phyloP scores from a whole-genome alignment of 2,329 filamentous ascomycete species.

The Rutstroemia sp. region DNA sequence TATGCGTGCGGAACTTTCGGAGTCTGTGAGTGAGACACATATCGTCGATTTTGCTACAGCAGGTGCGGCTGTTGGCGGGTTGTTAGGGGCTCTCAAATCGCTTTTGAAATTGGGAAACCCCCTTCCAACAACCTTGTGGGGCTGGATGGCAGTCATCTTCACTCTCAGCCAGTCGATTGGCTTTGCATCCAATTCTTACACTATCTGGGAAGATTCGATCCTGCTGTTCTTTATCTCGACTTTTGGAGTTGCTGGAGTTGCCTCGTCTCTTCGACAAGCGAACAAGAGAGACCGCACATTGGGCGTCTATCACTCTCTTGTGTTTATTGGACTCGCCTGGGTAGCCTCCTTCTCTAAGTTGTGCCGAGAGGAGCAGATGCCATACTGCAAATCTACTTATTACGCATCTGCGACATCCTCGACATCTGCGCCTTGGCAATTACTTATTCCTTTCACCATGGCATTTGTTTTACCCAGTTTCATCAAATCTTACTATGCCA shows the following conservation, averaged over 20 bases:
- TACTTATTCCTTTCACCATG: conserved; percentile 70
- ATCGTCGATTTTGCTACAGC: conserved; percentile 19
- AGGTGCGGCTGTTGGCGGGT: conserved; percentile 20
- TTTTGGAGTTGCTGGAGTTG: conserved; percentile 69
- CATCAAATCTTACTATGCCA: conserved; percentile 70
- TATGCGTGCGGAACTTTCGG: conserved; percentile 2
- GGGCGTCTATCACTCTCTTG: conserved; percentile 75
- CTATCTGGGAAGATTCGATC: conserved; percentile 97
- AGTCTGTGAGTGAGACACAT: conserved; percentile 10
- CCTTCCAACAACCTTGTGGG: conserved; percentile 73
- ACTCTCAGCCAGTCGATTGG: conserved; percentile 84
- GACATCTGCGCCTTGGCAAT: conserved; percentile 86
- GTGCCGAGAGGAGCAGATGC: conserved; percentile 97
- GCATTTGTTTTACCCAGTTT: conserved; percentile 65
- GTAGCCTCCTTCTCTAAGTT: conserved; percentile 82
- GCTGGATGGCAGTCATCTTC: conserved; percentile 76
- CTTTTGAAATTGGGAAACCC: conserved; percentile 38
- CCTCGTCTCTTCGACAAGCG: conserved; percentile 68
- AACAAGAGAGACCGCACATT: conserved; percentile 61
- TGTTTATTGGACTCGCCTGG: conserved; percentile 74
- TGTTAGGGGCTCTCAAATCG: conserved; percentile 35
- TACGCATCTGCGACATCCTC: conserved; percentile 89
- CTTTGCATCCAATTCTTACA: conserved; percentile 96
- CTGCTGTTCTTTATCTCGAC: conserved; percentile 85
- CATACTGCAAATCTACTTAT: conserved; percentile 90